Percentiles rank a stretch among this genome's conserved stretches.
These are phyloP conservation scores for Pyrenophora seminiperda DNA, from an alignment of 2,329 filamentous ascomycete species.

Conservation along the genomic window DNA sequence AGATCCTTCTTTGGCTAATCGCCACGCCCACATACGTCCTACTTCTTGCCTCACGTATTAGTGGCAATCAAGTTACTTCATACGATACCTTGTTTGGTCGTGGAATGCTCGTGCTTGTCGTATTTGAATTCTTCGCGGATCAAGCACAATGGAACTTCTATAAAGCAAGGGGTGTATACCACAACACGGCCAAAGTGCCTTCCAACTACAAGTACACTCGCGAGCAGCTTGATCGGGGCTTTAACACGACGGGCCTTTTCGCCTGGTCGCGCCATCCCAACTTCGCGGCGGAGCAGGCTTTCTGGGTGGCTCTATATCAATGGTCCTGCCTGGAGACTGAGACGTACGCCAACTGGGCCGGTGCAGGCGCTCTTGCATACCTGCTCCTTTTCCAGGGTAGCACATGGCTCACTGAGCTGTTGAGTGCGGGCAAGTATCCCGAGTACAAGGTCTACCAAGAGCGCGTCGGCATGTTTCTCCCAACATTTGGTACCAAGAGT, in stretches of 20 bases:
- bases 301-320: constrained; percentile 87
- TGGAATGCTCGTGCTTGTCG: constrained; percentile 60
- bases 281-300: constrained; percentile 86
- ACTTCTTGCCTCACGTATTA: constrained; percentile 71
- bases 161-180: constrained; percentile 76
- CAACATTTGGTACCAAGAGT: constrained; percentile 52
- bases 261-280: constrained; percentile 91
- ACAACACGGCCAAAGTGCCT: constrained; percentile 72
- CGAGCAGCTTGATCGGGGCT: constrained; percentile 86
- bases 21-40: constrained; percentile 84
- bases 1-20: constrained; percentile 78
- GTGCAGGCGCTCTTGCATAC: constrained; percentile 70
- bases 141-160: constrained; percentile 94
- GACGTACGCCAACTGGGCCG: constrained; percentile 78
- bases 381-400: constrained; percentile 86
- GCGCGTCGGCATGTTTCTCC: constrained; percentile 82
- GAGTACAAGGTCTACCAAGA: constrained; percentile 86
- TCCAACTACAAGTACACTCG: constrained; percentile 65
- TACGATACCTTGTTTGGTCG: constrained; percentile 65
- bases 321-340: constrained; percentile 81
- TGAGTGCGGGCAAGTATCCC: constrained; percentile 81
- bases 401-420: constrained; percentile 82
- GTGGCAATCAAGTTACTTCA: constrained; percentile 53
- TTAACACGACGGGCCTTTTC: constrained; percentile 83
- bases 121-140: constrained; percentile 81